Evolutionary conservation across 2,329 filamentous ascomycete species (phyloP), one percentile per base, ranked within the genome.

Genomic region (Colletotrichum plurivorum): DNA sequence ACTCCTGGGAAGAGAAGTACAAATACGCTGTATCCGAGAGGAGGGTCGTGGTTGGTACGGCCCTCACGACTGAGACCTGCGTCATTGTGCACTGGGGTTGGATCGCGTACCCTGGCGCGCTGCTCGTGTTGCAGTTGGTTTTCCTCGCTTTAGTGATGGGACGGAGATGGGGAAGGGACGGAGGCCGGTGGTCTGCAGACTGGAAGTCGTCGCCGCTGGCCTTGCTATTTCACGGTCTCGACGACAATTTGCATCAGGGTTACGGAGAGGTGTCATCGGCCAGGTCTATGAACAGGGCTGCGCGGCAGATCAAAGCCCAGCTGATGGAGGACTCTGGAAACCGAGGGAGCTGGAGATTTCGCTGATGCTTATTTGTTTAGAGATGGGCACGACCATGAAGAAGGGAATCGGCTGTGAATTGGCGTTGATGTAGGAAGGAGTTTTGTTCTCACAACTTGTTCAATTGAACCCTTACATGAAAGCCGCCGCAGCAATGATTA

Each of bases 171-270:
- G 18, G 9, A 22, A 20, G 41, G 16, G 41, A 15, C 41, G 20
- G 55, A 7, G 41, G 36, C 20, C 55, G 13, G 5, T 22, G 36
- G 39, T 20, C n/a, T 6, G 39, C 7, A 18, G 55, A 18, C 15
- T 58, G 55, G 55, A 58, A 58, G 55, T 58, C 55, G 4, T 58
- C 55, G 41, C 55, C 55, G 8, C 13, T 58, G 55, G 41, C 55
- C 2, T 27, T 58, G 36, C 41, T 58, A 10, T 58, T 58, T 18
- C 55, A 58, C n/a, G 55, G 55, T 4, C 22, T 58, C 6, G 41
- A 48, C 12, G 41, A 48, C 18, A 18, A 27, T 10, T 16, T 25
- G 10, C 39, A 20, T 2, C 13, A 25, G 20, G 55, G 9, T 3
- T 45, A 16, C 20, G 25, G 15, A 13, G 41, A 27, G 7, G 15